Evolutionary conservation across 768 basidiomycete species (phyloP), one percentile per base, ranked within the genome.

Genomic region (Postia placenta): DNA sequence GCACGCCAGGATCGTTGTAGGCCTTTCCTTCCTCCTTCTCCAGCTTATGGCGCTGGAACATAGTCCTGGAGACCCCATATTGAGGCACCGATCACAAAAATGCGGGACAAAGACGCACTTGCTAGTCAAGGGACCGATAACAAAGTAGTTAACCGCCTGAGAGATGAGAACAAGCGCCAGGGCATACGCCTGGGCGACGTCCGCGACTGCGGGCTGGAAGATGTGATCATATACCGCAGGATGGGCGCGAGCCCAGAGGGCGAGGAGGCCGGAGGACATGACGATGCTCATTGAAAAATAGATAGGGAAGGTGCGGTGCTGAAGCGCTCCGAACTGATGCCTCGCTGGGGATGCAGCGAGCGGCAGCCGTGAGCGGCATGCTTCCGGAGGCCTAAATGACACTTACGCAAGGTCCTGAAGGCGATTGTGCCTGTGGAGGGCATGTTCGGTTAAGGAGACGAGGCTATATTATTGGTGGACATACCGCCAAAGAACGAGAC

Each of bases 1-100:
- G 58, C 68, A 90, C 89, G 37, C 73, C 78, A 25, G 76, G 66
- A 47, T 86, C 84, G 57, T 76, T 81, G 62, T 83, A 79, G 15
- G 65, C 58, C 64, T 83, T 85, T 11, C 81, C 81, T 64, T 89
- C 85, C 39, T 79, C 74, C 58, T 88, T 85, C 69, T 92, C 87
- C 50, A 83, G 68, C 53, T 72, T 80, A 42, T 87, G 81, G 48
- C 87, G 74, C 63, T 81, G 65, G 62, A 85, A 81, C 85, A 86
- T 86, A n/a, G 80, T 80, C 64, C 87, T 88, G 42, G 33, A 36
- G 1, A 22, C 24, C 48, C 51, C 38, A 38, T 26, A 41, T 19
- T 44, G 25, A 40, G 26, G 20, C 33, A 44, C 20, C 5, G 24
- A 53, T 11, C 6, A 17, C 28, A 17, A 28, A 38, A 35, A 33